Conservation (phyloP, 176 grass and related monocot species). For the Triticum turgidum region DNA sequence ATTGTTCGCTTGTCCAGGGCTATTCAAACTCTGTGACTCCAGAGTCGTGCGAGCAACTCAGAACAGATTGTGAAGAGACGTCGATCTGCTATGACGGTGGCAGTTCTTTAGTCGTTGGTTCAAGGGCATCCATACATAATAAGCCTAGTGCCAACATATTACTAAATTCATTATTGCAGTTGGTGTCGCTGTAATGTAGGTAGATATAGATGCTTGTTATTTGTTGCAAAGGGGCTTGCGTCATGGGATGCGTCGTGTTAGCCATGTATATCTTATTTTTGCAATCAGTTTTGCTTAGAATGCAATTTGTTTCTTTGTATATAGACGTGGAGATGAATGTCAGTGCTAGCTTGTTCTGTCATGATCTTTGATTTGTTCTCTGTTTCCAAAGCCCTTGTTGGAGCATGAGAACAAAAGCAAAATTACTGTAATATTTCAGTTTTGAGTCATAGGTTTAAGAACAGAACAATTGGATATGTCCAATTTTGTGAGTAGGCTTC, state of each 20-base stretch:
- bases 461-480: background rate
- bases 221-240: constrained; percentile 20
- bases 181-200: constrained; percentile 44
- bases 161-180: constrained; percentile 43
- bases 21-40: constrained; percentile 86
- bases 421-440: background rate
- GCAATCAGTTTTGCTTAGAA: constrained; percentile 44
- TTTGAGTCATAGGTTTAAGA: background rate
- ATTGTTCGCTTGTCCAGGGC: constrained; percentile 76
- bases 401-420: constrained; percentile 16
- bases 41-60: constrained; percentile 76
- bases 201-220: constrained; percentile 27
- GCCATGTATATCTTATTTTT: constrained; percentile 61
- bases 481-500: background rate
- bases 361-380: constrained; percentile 27
- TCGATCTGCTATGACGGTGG: constrained; percentile 56
- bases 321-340: constrained; percentile 41
- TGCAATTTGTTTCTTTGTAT: constrained; percentile 56
- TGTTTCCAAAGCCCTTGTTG: constrained; percentile 17
- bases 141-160: constrained; percentile 21
- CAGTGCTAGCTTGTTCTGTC: constrained; percentile 31
- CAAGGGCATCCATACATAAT: constrained; percentile 30
- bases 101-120: background rate
- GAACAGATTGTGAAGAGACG: constrained; percentile 38
- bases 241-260: background rate